Evolutionary conservation across 1,139 yeast species (phyloP).

Genomic region (Debaryomyces subglobosus): DNA sequence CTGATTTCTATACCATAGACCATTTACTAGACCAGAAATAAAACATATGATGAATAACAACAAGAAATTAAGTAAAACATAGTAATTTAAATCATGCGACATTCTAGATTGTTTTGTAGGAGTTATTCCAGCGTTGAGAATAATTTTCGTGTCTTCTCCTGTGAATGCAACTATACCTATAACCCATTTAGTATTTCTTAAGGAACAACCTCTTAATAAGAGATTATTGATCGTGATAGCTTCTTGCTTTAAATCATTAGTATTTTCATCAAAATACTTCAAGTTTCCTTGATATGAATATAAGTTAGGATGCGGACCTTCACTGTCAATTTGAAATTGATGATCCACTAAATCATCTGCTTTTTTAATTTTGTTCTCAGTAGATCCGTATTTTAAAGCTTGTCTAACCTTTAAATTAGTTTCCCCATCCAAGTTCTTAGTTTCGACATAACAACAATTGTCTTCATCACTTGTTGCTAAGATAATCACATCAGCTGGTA

Average conservation of each 20-base stretch:
- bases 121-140: slow-evolving; percentile 59
- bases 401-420: slow-evolving; percentile 59
- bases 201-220: slow-evolving; percentile 53
- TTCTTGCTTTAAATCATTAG: slow-evolving; percentile 33
- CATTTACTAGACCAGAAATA: slow-evolving; percentile 55
- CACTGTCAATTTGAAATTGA: slow-evolving; percentile 51
- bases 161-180: slow-evolving; percentile 55
- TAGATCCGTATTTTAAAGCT: slow-evolving; percentile 47
- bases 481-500: slow-evolving; percentile 58
- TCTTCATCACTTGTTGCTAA: slow-evolving; percentile 57
- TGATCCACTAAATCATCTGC: slow-evolving; percentile 49
- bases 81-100: slow-evolving; percentile 53
- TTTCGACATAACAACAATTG: slow-evolving; percentile 58
- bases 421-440: slow-evolving; percentile 64
- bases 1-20: slow-evolving; percentile 43
- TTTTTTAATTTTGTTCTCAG: slow-evolving; percentile 32
- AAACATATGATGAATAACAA: slow-evolving; percentile 53
- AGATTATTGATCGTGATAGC: slow-evolving; percentile 52
- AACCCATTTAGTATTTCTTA: slow-evolving; percentile 60
- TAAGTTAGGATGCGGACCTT: slow-evolving; percentile 58
- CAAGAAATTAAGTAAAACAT: slow-evolving; percentile 51
- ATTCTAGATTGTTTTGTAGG: slow-evolving; percentile 60
- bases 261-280: slow-evolving; percentile 30
- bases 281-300: slow-evolving; percentile 60
- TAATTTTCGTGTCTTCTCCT: slow-evolving; percentile 58